Evolutionary conservation across 2,329 filamentous ascomycete genomes (phyloP), one percentile per base, ranked within the genome.

Genomic region (Thelonectria blattea): DNA sequence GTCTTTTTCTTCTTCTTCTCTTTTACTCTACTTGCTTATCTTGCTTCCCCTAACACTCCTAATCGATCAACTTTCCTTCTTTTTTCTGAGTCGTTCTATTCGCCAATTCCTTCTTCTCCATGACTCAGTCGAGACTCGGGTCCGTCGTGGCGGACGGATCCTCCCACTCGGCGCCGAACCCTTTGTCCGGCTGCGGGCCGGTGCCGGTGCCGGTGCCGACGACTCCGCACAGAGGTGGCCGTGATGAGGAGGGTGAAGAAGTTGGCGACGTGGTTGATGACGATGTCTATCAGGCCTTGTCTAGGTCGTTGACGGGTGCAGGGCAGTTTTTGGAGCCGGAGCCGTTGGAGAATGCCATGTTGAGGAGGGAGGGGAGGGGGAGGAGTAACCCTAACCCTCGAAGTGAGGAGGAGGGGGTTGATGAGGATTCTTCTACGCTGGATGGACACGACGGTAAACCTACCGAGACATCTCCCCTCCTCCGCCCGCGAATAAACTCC

Each of bases 281-380:
- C 17, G 48, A 49, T 12, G 61, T 61, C 14, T 69, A 73, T n/a
- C 66, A 72, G 52, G 58, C 60, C 22, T 66, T 81, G 9, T 78
- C 79, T 1, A 73, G 73, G 24, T 80, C 80, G 3, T 61, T 79
- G 50, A 79, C 76, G 14, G 75, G 75, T 1, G 70, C 69, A 3
- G 75, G 71, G 6, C 72, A 76, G 20, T 71, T 77, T 18, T 71
- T 82, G 10, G 78, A 80, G 57, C 78, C 80, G 10, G 80, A 81
- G 62, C 66, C 76, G 3, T 61, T 74, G 42, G 76, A 79, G 60
- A 73, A 75, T 54, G 72, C 77, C 50, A 75, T 81, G 72, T 71
- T 82, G 3, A 68, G 74, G n/a, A n/a, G n/a, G n/a, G n/a, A n/a
- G 30, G 64, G 68, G 12, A 53, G 57, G 4, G 56, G 43, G 6